These are phyloP conservation scores for Rhizophlyctis rosea DNA, from an alignment of 192 early-diverging fungal species.

Conservation along the genomic window DNA sequence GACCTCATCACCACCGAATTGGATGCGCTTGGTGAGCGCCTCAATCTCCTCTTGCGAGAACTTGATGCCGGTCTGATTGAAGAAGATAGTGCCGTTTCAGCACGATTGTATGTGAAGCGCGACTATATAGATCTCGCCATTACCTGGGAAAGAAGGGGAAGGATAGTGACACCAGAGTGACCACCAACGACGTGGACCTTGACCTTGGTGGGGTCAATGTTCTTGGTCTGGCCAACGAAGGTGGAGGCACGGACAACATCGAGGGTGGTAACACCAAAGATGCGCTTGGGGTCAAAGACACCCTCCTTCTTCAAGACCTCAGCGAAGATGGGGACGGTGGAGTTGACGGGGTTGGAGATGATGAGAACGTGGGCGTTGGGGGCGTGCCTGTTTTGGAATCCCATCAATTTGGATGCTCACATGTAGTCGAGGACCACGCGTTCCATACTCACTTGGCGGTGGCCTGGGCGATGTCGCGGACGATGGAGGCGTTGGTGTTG, in stretches of 20 bases:
- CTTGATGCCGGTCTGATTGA: slow-evolving; percentile 55
- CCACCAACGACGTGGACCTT: slow-evolving; percentile 87
- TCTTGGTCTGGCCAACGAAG: slow-evolving; percentile 81
- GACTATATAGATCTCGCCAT: no score
- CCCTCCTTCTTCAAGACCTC: slow-evolving; percentile 89
- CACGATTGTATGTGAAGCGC: no score
- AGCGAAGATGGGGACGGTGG: slow-evolving; percentile 92
- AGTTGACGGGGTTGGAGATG: slow-evolving; percentile 98
- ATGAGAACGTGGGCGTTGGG: slow-evolving; percentile 84
- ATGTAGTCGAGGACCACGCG: no score
- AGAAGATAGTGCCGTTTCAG: background rate
- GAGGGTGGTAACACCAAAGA: slow-evolving; percentile 94
- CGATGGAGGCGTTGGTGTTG: slow-evolving; percentile 97
- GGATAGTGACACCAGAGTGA: slow-evolving; percentile 93
- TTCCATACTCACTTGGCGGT: slow-evolving; percentile 67
- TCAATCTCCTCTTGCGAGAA: slow-evolving; percentile 81
- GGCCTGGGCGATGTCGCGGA: slow-evolving; percentile 75
- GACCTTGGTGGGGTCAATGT: slow-evolving; percentile 62
- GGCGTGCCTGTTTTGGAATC: slow-evolving; percentile 60
- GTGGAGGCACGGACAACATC: slow-evolving; percentile 92
- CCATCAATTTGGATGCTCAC: no score
- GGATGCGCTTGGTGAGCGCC: slow-evolving; percentile 89
- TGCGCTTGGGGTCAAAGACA: slow-evolving; percentile 81
- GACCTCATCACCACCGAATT: slow-evolving; percentile 97
- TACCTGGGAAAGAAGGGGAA: slow-evolving; percentile 73